Evolutionary conservation across 2,329 filamentous ascomycete genomes (phyloP).

Genomic region (Fusarium sp.): DNA sequence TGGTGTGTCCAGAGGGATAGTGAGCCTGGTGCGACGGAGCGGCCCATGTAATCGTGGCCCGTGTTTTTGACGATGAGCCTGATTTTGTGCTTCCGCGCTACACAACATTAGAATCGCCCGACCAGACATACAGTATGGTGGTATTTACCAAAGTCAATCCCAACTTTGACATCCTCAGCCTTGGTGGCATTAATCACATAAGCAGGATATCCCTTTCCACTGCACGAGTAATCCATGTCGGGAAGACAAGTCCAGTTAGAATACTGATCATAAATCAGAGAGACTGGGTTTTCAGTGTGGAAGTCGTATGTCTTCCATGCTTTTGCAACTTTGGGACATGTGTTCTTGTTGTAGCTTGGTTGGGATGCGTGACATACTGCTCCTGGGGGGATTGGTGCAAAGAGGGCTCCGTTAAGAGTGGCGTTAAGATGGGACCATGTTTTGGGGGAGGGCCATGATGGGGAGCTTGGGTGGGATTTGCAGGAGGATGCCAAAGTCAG

Average conservation of each 20-base stretch:
- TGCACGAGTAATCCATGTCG: conserved; percentile 50
- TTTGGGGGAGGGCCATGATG: conserved; percentile 59
- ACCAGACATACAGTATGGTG: background rate
- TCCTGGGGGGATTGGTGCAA: conserved; percentile 54
- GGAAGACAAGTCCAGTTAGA: conserved; percentile 64
- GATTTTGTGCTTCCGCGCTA: conserved; percentile 56
- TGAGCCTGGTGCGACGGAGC: conserved; percentile 60
- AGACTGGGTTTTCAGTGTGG: conserved; percentile 47
- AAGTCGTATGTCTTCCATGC: conserved; percentile 47
- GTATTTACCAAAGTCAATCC: conserved; percentile 56
- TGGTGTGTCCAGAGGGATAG: conserved; percentile 66
- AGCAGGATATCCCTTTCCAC: conserved; percentile 48
- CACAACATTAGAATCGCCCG: background rate
- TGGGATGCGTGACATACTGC: conserved; percentile 45
- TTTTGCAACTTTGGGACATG: conserved; percentile 46
- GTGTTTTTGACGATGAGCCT: conserved; percentile 56
- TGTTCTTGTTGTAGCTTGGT: conserved; percentile 38
- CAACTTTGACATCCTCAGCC: conserved; percentile 48
- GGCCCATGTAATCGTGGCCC: conserved; percentile 58
- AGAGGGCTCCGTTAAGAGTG: conserved; percentile 55
- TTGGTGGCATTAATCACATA: conserved; percentile 52
- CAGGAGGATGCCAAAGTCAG: conserved; percentile 46
- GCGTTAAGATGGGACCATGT: conserved; percentile 60
- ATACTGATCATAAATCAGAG: conserved; percentile 55
- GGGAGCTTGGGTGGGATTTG: conserved; percentile 60